Evolutionary conservation across 1,284 basidiomycete genomes (phyloP).

Genomic region (Boletus sp.): DNA sequence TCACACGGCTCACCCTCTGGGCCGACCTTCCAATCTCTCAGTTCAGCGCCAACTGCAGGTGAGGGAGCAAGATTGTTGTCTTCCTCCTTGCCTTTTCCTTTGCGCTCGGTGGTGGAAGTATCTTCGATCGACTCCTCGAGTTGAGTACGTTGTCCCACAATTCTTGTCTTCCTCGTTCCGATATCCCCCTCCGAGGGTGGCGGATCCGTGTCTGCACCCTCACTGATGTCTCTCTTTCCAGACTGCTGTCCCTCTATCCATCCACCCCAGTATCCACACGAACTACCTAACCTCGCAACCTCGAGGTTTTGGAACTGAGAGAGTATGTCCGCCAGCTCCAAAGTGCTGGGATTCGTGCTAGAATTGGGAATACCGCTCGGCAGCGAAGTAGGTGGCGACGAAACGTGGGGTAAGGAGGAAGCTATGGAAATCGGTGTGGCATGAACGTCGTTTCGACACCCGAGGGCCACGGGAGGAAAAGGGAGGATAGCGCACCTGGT

Average conservation of each 20-base stretch:
- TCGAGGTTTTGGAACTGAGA: conserved; percentile 42
- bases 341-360: not conserved
- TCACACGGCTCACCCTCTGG: conserved; percentile 27
- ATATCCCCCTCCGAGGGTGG: not conserved
- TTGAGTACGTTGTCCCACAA: conserved; percentile 9
- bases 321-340: conserved; percentile 26
- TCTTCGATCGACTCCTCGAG: conserved; percentile 12
- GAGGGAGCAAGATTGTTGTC: not conserved
- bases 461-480: not conserved
- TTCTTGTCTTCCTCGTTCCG: conserved; percentile 7
- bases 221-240: not conserved
- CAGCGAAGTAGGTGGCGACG: not conserved
- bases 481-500: conserved; percentile 4
- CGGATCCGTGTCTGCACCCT: not conserved
- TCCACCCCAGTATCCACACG: conserved; percentile 41
- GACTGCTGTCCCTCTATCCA: conserved; percentile 12
- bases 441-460: not conserved
- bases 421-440: not conserved
- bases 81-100: conserved; percentile 17
- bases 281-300: conserved; percentile 43
- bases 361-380: not conserved
- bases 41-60: not conserved
- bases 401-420: not conserved
- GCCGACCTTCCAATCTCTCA: conserved; percentile 16
- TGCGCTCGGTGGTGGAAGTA: not conserved